Conservation (phyloP, 768 basidiomycete species). For the Macrolepiota fuliginosa region DNA sequence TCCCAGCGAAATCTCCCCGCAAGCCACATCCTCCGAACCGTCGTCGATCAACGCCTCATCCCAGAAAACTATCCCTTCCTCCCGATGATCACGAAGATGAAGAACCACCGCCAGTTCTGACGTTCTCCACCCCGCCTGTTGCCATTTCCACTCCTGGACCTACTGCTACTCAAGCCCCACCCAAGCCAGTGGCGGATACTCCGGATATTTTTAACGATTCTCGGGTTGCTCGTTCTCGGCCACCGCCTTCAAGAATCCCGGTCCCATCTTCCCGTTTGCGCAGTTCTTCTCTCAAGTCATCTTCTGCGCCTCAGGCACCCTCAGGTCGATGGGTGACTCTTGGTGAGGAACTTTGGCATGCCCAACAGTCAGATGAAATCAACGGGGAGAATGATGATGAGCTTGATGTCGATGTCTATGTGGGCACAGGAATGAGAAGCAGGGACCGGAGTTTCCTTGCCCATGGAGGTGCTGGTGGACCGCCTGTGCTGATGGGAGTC, state of each 20-base stretch:
- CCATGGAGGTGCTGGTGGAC: conserved; percentile 72
- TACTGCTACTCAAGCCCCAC: neutral
- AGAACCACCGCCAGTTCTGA: conserved; percentile 8
- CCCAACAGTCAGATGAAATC: conserved; percentile 23
- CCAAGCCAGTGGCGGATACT: neutral
- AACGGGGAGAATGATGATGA: conserved; percentile 36
- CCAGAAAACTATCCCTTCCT: conserved; percentile 25
- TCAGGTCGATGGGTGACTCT: conserved; percentile 47
- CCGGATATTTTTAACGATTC: conserved; percentile 1
- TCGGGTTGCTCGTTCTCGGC: neutral
- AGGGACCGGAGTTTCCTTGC: conserved; percentile 63
- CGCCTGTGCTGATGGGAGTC: conserved; percentile 67
- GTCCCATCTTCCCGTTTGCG: conserved; percentile 10
- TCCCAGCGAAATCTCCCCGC: conserved; percentile 53
- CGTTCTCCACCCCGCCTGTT: conserved; percentile 5
- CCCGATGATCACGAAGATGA: conserved; percentile 23
- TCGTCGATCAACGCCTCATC: conserved; percentile 24
- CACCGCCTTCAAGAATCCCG: conserved; percentile 12
- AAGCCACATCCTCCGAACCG: conserved; percentile 59
- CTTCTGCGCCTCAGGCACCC: conserved; percentile 18
- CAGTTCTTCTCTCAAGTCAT: conserved; percentile 13
- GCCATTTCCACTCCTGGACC: conserved; percentile 13
- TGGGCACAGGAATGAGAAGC: conserved; percentile 54
- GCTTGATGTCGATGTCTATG: conserved; percentile 48
- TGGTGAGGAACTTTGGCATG: conserved; percentile 62